Conservation (phyloP, 345 rosid genomes). For the Populus nigra region DNA sequence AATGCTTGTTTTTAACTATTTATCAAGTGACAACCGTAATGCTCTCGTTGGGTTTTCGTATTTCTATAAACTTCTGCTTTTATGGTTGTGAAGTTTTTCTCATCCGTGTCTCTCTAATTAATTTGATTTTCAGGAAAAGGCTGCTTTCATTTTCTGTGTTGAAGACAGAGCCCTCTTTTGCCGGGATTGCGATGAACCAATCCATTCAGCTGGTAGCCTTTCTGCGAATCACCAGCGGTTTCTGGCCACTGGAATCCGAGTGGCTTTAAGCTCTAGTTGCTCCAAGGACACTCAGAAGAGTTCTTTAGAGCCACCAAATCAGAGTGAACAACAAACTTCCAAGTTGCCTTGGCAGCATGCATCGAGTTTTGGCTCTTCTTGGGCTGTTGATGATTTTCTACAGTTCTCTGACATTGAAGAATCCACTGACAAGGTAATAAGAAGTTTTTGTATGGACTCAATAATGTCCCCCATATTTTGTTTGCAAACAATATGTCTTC, state of each 20-base stretch:
- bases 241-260: constrained; percentile 87
- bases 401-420: constrained; percentile 62
- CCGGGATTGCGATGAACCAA: constrained; percentile 75
- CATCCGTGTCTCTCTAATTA: neutral
- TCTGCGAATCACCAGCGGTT: constrained; percentile 89
- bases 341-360: constrained; percentile 45
- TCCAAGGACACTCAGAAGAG: constrained; percentile 40
- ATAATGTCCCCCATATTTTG: neutral
- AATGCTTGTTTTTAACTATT: neutral
- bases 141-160: constrained; percentile 95
- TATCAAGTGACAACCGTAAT: neutral
- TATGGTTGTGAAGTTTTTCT: neutral
- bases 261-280: constrained; percentile 68
- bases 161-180: constrained; percentile 96
- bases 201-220: constrained; percentile 70
- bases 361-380: constrained; percentile 43
- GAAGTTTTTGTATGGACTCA: neutral
- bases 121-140: constrained; percentile 60
- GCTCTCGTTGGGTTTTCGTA: neutral
- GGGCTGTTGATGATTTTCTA: constrained; percentile 79
- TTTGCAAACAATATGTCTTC: no score
- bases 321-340: constrained; percentile 38
- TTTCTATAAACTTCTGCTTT: neutral
- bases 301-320: constrained; percentile 62
- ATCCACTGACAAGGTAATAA: constrained; percentile 61